Percentiles rank a stretch among this genome's conserved stretches.
These are phyloP conservation scores for Coelastrella sp. DNA, from an alignment of 139 green algal species.

Conservation along the genomic window DNA sequence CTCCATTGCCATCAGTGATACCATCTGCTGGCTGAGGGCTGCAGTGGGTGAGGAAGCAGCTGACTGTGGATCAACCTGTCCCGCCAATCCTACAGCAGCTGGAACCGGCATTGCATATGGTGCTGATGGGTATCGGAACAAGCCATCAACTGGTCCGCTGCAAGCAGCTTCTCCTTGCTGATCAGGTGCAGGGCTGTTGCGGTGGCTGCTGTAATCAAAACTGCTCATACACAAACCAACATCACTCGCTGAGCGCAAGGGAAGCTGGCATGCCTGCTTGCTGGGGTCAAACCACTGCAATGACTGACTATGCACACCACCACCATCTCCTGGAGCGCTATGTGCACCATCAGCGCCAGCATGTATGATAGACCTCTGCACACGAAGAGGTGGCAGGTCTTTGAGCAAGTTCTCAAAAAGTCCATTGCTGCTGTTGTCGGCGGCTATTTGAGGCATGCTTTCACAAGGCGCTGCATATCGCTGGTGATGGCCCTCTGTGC, in stretches of 20 bases:
- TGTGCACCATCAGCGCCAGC: slow-evolving; percentile 1
- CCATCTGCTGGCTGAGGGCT: slow-evolving; percentile 15
- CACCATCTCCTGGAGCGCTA: slow-evolving; percentile 20
- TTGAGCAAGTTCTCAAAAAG: slow-evolving; percentile 22
- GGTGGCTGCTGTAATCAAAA: slow-evolving; percentile 17
- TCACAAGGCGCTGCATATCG: background rate
- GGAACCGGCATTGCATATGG: background rate
- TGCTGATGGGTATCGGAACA: background rate
- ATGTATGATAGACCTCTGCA: background rate
- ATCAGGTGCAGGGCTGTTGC: background rate
- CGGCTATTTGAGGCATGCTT: no score
- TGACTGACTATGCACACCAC: background rate
- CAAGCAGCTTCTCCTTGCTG: background rate
- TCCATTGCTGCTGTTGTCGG: background rate
- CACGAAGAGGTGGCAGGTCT: slow-evolving; percentile 16
- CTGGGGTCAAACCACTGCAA: background rate
- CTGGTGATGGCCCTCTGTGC: slow-evolving; percentile 20
- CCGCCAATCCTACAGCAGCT: background rate
- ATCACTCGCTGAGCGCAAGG: background rate
- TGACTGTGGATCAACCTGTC: background rate
- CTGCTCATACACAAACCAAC: background rate
- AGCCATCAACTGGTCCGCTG: background rate
- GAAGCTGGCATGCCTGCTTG: background rate
- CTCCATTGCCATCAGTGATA: slow-evolving; percentile 5
- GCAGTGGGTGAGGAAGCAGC: slow-evolving; percentile 20